phyloP scores from a whole-genome alignment of 2,329 filamentous ascomycete species.

The Phoma sp. region DNA sequence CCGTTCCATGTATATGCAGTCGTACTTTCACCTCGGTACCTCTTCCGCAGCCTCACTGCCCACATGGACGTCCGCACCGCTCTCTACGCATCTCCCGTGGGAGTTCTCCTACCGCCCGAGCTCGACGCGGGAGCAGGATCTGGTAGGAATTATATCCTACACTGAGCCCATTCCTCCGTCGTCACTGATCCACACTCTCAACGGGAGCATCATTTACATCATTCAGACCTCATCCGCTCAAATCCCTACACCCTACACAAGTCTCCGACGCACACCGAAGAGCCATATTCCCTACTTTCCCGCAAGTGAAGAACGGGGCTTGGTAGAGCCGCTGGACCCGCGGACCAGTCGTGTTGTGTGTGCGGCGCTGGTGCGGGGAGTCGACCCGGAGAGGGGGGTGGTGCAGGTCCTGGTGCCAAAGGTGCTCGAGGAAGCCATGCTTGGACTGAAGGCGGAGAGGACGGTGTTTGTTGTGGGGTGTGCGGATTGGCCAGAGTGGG shows the following conservation, averaged over 20 bases:
- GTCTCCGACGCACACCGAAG: conserved; percentile 51
- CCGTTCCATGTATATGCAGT: conserved; percentile 77
- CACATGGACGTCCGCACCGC: conserved; percentile 61
- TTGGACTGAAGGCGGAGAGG: conserved; percentile 29
- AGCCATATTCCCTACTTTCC: conserved; percentile 69
- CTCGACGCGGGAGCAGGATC: conserved; percentile 53
- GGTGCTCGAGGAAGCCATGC: conserved; percentile 33
- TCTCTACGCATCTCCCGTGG: conserved; percentile 66
- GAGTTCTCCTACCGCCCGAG: conserved; percentile 64
- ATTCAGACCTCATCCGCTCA: conserved; percentile 64
- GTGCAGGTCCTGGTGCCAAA: conserved; percentile 73
- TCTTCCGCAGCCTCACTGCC: conserved; percentile 23
- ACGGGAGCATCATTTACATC: conserved; percentile 73
- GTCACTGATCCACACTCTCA: conserved; percentile 69
- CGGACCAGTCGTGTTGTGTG: conserved; percentile 65
- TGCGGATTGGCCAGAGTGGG: conserved; percentile 44
- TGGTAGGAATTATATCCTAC: conserved; percentile 72
- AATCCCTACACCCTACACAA: conserved; percentile 23
- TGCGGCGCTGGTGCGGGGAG: conserved; percentile 71
- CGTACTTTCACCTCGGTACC: conserved; percentile 70
- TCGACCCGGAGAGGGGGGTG: conserved; percentile 61
- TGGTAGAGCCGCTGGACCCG: conserved; percentile 62
- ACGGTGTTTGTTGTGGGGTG: conserved; percentile 44
- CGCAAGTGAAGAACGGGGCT: conserved; percentile 53
- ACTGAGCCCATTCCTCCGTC: conserved; percentile 66